Conservation (phyloP, 2,329 filamentous ascomycete genomes). For the Cryphonectria parasitica region DNA sequence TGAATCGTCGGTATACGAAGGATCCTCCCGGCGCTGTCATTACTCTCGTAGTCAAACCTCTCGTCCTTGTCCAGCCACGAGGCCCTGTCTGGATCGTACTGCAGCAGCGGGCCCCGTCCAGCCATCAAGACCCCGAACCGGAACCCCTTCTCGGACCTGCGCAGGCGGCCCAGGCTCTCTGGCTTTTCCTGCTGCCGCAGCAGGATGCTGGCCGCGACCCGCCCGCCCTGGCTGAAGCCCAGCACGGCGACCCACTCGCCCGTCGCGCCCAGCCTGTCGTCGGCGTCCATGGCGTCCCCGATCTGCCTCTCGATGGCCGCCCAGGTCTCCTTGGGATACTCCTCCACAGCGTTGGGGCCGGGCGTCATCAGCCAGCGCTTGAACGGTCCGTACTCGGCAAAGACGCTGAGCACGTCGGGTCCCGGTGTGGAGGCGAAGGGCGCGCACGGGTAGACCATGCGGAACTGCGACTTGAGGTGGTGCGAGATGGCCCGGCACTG, state of each 20-base stretch:
- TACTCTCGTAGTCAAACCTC: slow-evolving; percentile 48
- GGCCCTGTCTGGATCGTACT: slow-evolving; percentile 25
- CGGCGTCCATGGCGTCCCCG: slow-evolving; percentile 53
- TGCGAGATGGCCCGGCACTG: slow-evolving; percentile 63
- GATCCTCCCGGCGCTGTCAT: slow-evolving; percentile 48
- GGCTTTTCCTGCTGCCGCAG: slow-evolving; percentile 61
- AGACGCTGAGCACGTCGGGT: slow-evolving; percentile 66
- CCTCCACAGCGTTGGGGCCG: slow-evolving; percentile 25
- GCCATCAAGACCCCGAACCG: slow-evolving; percentile 41
- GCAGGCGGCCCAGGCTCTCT: slow-evolving; percentile 28
- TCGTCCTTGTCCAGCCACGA: slow-evolving; percentile 42
- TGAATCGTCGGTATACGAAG: slow-evolving; percentile 66
- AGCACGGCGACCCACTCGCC: slow-evolving; percentile 64
- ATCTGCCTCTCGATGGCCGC: slow-evolving; percentile 45
- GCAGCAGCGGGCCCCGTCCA: slow-evolving; percentile 36
- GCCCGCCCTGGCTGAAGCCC: slow-evolving; percentile 71
- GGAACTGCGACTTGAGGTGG: slow-evolving; percentile 60
- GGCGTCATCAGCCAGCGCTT: slow-evolving; percentile 41
- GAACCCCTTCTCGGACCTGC: slow-evolving; percentile 35
- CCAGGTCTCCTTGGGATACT: slow-evolving; percentile 26
- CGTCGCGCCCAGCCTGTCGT: slow-evolving; percentile 52
- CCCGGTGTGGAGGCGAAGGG: slow-evolving; percentile 67
- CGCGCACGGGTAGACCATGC: slow-evolving; percentile 73
- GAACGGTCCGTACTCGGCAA: slow-evolving; percentile 69
- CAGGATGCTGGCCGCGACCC: slow-evolving; percentile 62